Evolutionary conservation across 2,329 filamentous ascomycete species (phyloP).

Genomic region (Trichophyton equinum): DNA sequence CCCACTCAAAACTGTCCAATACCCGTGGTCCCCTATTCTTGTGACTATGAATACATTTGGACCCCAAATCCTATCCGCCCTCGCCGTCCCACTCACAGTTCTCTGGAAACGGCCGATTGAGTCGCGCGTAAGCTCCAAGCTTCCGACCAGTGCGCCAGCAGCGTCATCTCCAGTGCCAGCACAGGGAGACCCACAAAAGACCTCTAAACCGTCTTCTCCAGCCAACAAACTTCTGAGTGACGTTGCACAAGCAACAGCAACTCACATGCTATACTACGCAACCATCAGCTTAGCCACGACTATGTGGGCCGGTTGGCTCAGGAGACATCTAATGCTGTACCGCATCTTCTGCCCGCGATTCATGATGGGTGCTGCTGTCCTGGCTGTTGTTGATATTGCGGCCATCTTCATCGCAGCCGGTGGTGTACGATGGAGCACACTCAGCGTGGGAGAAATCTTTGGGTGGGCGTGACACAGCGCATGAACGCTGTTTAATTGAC

Average conservation of each 20-base stretch:
- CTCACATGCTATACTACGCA: slow-evolving; percentile 70
- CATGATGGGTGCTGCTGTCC: slow-evolving; percentile 61
- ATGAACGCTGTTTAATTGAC: not conserved
- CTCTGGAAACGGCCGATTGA: slow-evolving; percentile 83
- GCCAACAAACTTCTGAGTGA: slow-evolving; percentile 47
- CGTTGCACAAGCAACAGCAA: slow-evolving; percentile 57
- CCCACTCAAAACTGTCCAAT: slow-evolving; percentile 65
- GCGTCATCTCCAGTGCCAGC: slow-evolving; percentile 8
- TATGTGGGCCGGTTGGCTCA: slow-evolving; percentile 74
- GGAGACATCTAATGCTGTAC: slow-evolving; percentile 92
- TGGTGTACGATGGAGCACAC: slow-evolving; percentile 61
- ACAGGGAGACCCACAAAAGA: not conserved
- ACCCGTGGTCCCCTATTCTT: slow-evolving; percentile 78
- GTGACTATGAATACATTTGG: slow-evolving; percentile 79
- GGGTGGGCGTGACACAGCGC: slow-evolving; percentile 51
- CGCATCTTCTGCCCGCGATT: slow-evolving; percentile 85
- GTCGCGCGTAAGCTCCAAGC: slow-evolving; percentile 33
- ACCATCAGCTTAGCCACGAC: slow-evolving; percentile 76
- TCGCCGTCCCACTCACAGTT: slow-evolving; percentile 65
- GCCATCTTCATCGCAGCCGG: slow-evolving; percentile 57
- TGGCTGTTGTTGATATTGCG: slow-evolving; percentile 67
- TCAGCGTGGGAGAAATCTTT: slow-evolving; percentile 78
- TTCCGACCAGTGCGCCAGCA: slow-evolving; percentile 18
- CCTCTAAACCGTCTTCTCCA: slow-evolving; percentile 16
- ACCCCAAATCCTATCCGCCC: slow-evolving; percentile 69